A percentile compares a stretch with the other conserved stretches of the same genome.
phyloP scores from a whole-genome alignment of 2,329 filamentous ascomycete genomes.

The Monilinia fructigena region DNA sequence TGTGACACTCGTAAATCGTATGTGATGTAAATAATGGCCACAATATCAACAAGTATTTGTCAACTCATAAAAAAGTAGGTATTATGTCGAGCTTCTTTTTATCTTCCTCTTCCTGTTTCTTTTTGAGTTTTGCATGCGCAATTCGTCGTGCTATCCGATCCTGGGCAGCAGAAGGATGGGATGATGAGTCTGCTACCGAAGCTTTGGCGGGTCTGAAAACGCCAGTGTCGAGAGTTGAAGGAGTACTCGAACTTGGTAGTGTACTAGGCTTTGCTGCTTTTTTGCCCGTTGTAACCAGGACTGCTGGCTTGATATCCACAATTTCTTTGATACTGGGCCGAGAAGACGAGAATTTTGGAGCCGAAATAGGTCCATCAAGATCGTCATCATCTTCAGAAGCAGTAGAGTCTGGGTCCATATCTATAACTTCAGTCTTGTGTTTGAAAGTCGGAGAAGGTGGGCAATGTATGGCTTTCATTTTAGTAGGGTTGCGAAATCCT shows the following conservation, averaged over 20 bases:
- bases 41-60: neutral
- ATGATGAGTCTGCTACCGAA: neutral
- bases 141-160: constrained; percentile 26
- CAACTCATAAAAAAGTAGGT: constrained; percentile 32
- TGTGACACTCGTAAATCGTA: neutral
- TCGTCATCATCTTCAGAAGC: constrained; percentile 32
- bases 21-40: neutral
- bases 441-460: constrained; percentile 6
- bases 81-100: constrained; percentile 32
- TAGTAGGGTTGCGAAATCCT: constrained; percentile 34
- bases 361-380: constrained; percentile 35
- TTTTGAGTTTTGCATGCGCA: constrained; percentile 28
- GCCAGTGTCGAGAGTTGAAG: neutral
- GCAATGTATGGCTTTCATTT: neutral
- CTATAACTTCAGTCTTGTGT: neutral
- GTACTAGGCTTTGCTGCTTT: neutral
- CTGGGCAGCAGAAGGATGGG: neutral
- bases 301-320: neutral
- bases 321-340: neutral
- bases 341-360: constrained; percentile 28
- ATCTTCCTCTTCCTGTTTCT: constrained; percentile 31
- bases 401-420: constrained; percentile 17
- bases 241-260: neutral
- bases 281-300: neutral
- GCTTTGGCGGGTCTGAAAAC: neutral